Conservation (phyloP, 495 filamentous ascomycete species). For the Penicillium turbatum region DNA sequence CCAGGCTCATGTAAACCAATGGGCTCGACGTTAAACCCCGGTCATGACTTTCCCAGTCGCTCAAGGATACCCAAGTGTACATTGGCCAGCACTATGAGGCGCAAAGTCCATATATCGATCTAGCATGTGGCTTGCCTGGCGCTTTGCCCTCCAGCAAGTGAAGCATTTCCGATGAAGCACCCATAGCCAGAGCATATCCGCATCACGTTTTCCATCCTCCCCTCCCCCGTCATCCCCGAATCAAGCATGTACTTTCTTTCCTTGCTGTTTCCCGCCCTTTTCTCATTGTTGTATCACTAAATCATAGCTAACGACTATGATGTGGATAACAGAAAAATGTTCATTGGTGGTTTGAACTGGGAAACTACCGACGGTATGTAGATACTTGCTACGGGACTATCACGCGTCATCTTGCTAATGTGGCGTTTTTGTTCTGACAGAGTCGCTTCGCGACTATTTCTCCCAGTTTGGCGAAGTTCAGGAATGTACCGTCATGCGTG, state of each 20-base stretch:
- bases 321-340: constrained; percentile 78
- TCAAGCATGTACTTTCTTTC: neutral
- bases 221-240: neutral
- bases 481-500: constrained; percentile 97
- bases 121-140: neutral
- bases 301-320: constrained; percentile 17
- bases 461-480: constrained; percentile 96
- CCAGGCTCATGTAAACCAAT: constrained; percentile 41
- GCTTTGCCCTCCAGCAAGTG: neutral
- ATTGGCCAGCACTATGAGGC: neutral
- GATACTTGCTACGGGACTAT: neutral
- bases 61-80: neutral
- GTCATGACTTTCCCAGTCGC: constrained; percentile 4
- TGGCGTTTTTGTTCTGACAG: constrained; percentile 40
- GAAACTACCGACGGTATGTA: constrained; percentile 93
- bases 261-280: neutral
- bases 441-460: constrained; percentile 97
- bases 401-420: neutral
- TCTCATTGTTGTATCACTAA: neutral
- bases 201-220: neutral
- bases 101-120: neutral
- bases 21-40: constrained; percentile 14
- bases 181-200: neutral
- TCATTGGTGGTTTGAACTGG: constrained; percentile 98
- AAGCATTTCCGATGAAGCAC: neutral